Evolutionary conservation across 1,284 basidiomycete genomes (phyloP), one percentile per base, ranked within the genome.

Genomic region (Prillingera fragicola): DNA sequence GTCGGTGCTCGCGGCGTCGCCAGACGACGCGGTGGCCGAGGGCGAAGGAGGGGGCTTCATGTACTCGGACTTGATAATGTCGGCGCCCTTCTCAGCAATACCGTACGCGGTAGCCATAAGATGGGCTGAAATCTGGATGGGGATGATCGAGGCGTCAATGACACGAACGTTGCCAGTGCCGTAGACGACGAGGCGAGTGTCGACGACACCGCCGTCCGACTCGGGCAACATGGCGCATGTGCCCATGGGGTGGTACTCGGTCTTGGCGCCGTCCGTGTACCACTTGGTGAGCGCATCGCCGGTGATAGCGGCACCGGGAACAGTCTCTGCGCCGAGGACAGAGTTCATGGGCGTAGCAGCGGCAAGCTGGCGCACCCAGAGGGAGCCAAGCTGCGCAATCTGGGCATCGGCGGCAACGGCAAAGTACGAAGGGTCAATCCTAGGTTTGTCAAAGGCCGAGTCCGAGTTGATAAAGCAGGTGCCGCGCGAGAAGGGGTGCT

Each of bases 41-140:
- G 33, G 21, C n/a, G 29, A 17, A 31, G 29, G 29, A 31, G 29
- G 29, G 7, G 43, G 43, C 15, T 44, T 47, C 52, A 45, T 48
- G 47, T 59, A 57, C 60, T 59, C 69, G 31, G 55, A 38, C 61
- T 78, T 77, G 63, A 85, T 80, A 43, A 85, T 73, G 34, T 76
- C 75, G 5, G 81, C 76, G 0, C 78, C 82, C 62, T 79, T 79
- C 67, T 86, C 83, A 5, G 82, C 83, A 35, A 85, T 71, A 22
- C 81, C 85, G 60, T 83, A 88, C 2, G 78, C 77, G 4, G 80
- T 51, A 7, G 62, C 65, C 70, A 72, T 72, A 33, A 67, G 52
- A 49, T 73, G 71, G 5, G 70, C 67, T 6, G 70, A 67, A 25
- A 73, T 48, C 8, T 72, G 62, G 10, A 75, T 54, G 1, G 75